Evolutionary conservation across 2,329 filamentous ascomycete genomes (phyloP), one percentile per base, ranked within the genome.

Genomic region (Hysterium pulicare): DNA sequence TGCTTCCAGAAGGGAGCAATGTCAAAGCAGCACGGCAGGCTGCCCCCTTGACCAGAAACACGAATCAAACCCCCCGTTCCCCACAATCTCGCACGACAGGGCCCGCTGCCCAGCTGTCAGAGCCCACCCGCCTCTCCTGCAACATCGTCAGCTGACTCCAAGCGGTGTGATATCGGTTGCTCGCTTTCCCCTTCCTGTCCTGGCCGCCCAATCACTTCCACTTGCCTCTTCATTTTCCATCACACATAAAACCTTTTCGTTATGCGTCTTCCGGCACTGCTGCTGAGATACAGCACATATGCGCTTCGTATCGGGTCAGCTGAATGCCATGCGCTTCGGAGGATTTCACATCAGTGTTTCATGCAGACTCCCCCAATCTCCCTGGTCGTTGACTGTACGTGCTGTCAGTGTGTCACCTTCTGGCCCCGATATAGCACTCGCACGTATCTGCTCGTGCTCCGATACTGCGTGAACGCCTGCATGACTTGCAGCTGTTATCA

Each of bases 111-210:
- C 26, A 31, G 16, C 31, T 17, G 24, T n/a, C 22, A 7, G n/a
- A 41, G 33, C 41, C 20, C 20, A 37, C 19, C 36, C 37, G 13
- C 24, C 8, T 13, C 30, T 26, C 37, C 34, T 47, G 46, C 33
- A 37, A 33, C 21, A 33, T 40, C 37, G 17, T 39, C 37, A 39
- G 37, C 37, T 39, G 57, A 51, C 48, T 54, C 49, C 17, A 45
- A 39, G 61, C 62, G 60, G 62, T 64, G 60, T 64, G 59, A 53
- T 54, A 53, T 53, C n/a, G n/a, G n/a, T n/a, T 44, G 13, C 24
- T 28, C 24, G 24, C 7, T 44, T 23, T 16, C 10, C 33, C 35
- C 19, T 20, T 22, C 40, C 33, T 40, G 50, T 52, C 54, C 52
- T 42, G 35, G 15, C 15, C 38, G 49, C 42, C 39, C 45, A 50